Conservation (phyloP, 2,329 filamentous ascomycete species). For the Lizonia empirigonia region DNA sequence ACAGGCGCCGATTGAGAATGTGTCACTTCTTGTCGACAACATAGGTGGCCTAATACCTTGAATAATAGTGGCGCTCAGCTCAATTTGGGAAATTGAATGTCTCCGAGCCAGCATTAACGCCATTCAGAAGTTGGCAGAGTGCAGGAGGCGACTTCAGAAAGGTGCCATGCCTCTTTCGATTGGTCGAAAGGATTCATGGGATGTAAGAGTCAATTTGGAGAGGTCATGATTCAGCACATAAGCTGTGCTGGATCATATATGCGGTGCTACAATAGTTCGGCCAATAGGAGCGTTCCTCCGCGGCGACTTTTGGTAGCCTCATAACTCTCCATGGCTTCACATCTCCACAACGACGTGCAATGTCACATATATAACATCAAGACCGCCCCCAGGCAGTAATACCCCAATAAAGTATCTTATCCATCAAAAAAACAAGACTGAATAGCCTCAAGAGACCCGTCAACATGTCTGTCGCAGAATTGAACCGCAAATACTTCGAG, state of each 20-base stretch:
- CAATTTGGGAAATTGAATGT: not conserved
- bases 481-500: constrained; percentile 47
- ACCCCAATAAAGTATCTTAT: too few species aligned
- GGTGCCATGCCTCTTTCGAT: not conserved
- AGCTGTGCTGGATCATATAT: too few species aligned
- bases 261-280: not conserved
- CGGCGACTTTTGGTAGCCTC: constrained; percentile 12
- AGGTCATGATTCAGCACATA: not conserved
- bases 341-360: not conserved
- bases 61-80: not conserved
- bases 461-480: constrained; percentile 41
- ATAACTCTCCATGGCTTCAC: constrained; percentile 2
- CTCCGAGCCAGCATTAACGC: constrained; percentile 1
- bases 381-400: too few species aligned
- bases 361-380: constrained; percentile 3
- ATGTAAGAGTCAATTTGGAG: not conserved
- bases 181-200: not conserved
- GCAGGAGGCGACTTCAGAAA: not conserved
- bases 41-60: constrained; percentile 3
- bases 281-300: constrained; percentile 7
- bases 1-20: not conserved
- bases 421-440: not conserved
- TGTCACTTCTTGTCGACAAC: constrained; percentile 1
- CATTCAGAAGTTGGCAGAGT: not conserved
- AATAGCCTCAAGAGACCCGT: too few species aligned